A percentile compares a stretch with the other conserved stretches of the same genome.
Conservation (phyloP, 2,329 filamentous ascomycete species). For the Neopestalotiopsis rosae region DNA sequence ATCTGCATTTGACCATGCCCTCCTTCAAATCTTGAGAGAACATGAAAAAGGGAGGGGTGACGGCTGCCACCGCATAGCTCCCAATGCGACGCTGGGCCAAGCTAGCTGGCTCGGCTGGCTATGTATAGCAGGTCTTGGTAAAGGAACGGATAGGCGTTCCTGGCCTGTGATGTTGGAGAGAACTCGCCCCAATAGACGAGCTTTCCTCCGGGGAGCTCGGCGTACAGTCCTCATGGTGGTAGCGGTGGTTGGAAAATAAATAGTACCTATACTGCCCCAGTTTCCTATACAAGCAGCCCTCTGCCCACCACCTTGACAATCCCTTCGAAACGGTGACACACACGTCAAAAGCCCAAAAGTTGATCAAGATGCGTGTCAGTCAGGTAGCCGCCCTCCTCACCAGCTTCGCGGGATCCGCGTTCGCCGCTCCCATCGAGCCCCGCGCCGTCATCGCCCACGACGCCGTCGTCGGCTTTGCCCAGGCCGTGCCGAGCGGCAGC, state of each 20-base stretch:
- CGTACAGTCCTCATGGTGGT: background rate
- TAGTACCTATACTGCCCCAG: background rate
- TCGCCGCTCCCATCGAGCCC: constrained; percentile 24
- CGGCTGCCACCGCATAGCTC: background rate
- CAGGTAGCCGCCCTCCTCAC: constrained; percentile 20
- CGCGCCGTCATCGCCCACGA: constrained; percentile 35
- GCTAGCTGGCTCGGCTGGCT: background rate
- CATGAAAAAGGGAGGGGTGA: background rate
- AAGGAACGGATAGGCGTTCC: background rate
- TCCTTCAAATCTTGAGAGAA: background rate
- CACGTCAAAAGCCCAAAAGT: background rate
- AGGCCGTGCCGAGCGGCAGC: constrained; percentile 54
- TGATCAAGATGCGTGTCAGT: constrained; percentile 24
- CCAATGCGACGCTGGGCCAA: background rate
- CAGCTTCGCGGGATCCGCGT: constrained; percentile 18
- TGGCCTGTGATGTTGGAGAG: background rate
- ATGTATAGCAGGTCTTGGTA: background rate
- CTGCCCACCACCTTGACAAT: background rate
- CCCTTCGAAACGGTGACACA: background rate
- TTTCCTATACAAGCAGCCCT: background rate
- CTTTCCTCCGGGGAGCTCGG: too few species aligned
- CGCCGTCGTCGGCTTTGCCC: constrained; percentile 54
- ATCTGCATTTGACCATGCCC: constrained; percentile 7
- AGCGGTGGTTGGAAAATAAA: background rate
- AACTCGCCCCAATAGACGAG: too few species aligned